Percentiles rank a stretch among this genome's conserved stretches.
phyloP scores from a whole-genome alignment of 495 filamentous ascomycete species.

The Lindgomyces ingoldianus region DNA sequence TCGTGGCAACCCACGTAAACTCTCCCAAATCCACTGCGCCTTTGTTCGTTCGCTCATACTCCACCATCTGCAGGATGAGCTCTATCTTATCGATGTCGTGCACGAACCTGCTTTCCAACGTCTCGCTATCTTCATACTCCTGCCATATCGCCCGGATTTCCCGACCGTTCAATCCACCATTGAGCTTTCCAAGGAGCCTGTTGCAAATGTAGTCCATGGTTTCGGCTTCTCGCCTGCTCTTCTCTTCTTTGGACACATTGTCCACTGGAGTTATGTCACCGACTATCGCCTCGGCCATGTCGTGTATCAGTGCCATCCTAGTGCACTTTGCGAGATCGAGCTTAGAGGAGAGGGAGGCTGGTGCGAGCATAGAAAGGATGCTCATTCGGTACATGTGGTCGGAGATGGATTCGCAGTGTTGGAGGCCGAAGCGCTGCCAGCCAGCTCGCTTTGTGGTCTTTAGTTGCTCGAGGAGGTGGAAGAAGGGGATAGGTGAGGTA shows the following conservation, averaged over 20 bases:
- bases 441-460: constrained; percentile 96
- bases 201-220: constrained; percentile 88
- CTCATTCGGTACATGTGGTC: constrained; percentile 99
- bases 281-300: constrained; percentile 94
- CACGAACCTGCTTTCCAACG: constrained; percentile 81
- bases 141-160: constrained; percentile 79
- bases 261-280: constrained; percentile 96
- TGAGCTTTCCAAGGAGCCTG: constrained; percentile 69
- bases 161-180: constrained; percentile 63
- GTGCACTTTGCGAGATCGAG: constrained; percentile 82
- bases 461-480: constrained; percentile 86
- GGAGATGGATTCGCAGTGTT: constrained; percentile 76
- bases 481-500: constrained; percentile 79
- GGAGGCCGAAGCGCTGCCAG: constrained; percentile 85
- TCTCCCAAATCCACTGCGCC: constrained; percentile 74
- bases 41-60: constrained; percentile 79
- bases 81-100: constrained; percentile 98
- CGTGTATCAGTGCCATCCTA: constrained; percentile 91
- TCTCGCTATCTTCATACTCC: constrained; percentile 87
- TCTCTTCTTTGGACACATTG: constrained; percentile 68
- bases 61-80: constrained; percentile 88
- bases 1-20: constrained; percentile 73
- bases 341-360: constrained; percentile 64
- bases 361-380: constrained; percentile 92
- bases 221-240: constrained; percentile 77